Conservation (phyloP, 345 rosid genomes). For the Eucalyptus caleyi region DNA sequence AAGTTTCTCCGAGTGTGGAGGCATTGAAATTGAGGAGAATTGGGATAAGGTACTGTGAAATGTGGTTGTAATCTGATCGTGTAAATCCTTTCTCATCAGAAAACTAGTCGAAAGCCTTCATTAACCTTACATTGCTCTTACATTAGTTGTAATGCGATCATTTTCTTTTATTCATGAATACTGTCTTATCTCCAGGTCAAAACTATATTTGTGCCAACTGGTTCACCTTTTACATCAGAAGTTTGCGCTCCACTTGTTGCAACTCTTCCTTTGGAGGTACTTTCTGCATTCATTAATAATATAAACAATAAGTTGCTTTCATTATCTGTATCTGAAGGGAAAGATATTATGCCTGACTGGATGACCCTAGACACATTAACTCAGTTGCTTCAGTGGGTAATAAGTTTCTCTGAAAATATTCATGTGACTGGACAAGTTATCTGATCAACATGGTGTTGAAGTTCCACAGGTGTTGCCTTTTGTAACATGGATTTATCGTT, state of each 20-base stretch:
- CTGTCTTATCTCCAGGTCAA: conserved; percentile 45
- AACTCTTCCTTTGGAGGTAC: conserved; percentile 92
- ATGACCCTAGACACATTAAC: neutral
- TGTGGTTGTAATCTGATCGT: neutral
- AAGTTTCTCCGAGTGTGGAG: conserved; percentile 97
- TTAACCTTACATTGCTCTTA: neutral
- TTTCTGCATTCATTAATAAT: neutral
- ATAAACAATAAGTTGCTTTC: neutral
- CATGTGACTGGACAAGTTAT: neutral
- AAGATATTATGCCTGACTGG: neutral
- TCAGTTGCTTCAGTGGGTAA: neutral
- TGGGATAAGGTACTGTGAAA: conserved; percentile 74
- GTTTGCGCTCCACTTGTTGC: conserved; percentile 83
- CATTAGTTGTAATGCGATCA: neutral
- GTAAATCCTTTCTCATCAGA: neutral
- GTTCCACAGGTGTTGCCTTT: neutral
- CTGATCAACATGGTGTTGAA: neutral
- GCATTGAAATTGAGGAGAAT: conserved; percentile 94
- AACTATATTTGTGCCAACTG: conserved; percentile 69
- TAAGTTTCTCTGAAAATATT: neutral
- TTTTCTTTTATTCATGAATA: neutral
- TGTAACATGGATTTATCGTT: neutral
- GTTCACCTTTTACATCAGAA: conserved; percentile 50
- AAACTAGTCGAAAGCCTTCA: neutral
- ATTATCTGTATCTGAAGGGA: neutral